Percentiles rank a stretch among this genome's conserved stretches.
phyloP scores from a whole-genome alignment of 495 filamentous ascomycete genomes.

The Barbatosphaeria neglecta region DNA sequence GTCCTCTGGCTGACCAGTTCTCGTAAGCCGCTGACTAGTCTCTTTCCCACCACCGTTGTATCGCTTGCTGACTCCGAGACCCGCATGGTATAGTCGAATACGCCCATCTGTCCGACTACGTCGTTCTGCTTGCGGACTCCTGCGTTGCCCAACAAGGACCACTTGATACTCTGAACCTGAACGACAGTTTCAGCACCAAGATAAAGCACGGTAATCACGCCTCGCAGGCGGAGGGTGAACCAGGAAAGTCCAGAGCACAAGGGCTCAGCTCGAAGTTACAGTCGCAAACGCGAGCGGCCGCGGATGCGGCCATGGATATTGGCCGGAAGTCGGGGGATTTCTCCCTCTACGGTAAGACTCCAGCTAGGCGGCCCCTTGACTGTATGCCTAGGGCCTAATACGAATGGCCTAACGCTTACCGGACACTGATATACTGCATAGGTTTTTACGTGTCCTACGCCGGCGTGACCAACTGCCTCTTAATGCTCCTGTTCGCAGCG shows the following conservation, averaged over 20 bases:
- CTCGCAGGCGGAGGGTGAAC: not conserved
- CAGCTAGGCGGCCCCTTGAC: too few species aligned
- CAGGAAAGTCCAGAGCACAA: not conserved
- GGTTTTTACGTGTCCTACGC: slow-evolving; percentile 46
- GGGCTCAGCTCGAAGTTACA: not conserved
- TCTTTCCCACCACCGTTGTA: not conserved
- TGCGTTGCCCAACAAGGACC: slow-evolving; percentile 10
- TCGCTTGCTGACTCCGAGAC: not conserved
- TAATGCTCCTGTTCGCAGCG: slow-evolving; percentile 21
- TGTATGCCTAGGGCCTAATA: too few species aligned
- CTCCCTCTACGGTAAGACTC: slow-evolving; percentile 16
- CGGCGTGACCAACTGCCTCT: slow-evolving; percentile 32
- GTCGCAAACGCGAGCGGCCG: not conserved
- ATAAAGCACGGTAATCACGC: slow-evolving; percentile 3
- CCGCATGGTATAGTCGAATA: slow-evolving; percentile 5
- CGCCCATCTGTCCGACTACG: slow-evolving; percentile 8
- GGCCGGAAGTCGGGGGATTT: slow-evolving; percentile 11
- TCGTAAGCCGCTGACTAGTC: slow-evolving; percentile 7
- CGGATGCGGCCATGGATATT: slow-evolving; percentile 3
- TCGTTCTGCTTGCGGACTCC: slow-evolving; percentile 12
- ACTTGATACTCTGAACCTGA: slow-evolving; percentile 10
- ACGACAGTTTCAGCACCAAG: slow-evolving; percentile 6
- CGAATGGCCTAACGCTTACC: too few species aligned
- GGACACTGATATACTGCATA: too few species aligned
- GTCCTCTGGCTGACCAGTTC: slow-evolving; percentile 28